Conservation (phyloP, 768 basidiomycete genomes). For the Mycena floridula region DNA sequence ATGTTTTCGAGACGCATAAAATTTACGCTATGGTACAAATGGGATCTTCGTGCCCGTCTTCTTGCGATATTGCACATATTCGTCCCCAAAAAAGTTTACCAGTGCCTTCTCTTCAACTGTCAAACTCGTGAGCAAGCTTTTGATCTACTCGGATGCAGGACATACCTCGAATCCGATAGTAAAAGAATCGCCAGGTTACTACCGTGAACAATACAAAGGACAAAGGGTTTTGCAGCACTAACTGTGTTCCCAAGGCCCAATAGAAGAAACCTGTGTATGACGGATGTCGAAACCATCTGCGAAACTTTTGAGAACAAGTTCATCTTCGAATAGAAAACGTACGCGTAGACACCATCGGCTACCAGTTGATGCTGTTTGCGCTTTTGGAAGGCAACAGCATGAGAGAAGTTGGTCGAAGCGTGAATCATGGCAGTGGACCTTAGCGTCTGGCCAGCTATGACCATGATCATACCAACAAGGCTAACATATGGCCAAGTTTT, state of each 20-base stretch:
- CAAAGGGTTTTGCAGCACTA: constrained; percentile 83
- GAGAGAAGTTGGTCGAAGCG: constrained; percentile 90
- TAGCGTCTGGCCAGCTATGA: constrained; percentile 66
- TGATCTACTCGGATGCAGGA: no score
- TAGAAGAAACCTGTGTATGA: constrained; percentile 98
- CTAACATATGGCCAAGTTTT: constrained; percentile 60
- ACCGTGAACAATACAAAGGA: constrained; percentile 59
- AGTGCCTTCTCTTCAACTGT: constrained; percentile 79
- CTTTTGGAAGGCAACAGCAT: constrained; percentile 75
- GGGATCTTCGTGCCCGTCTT: constrained; percentile 86
- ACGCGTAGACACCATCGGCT: constrained; percentile 87
- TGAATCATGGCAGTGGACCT: constrained; percentile 96
- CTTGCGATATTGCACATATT: constrained; percentile 72
- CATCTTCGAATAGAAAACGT: constrained; percentile 20
- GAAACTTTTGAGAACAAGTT: neutral
- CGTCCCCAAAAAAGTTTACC: constrained; percentile 83
- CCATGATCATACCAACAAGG: constrained; percentile 49
- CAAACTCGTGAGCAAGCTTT: no score
- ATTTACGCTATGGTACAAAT: constrained; percentile 55
- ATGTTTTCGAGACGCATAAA: no score
- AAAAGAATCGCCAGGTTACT: constrained; percentile 86
- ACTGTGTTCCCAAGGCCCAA: constrained; percentile 94
- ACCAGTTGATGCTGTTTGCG: constrained; percentile 72
- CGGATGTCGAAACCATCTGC: constrained; percentile 85
- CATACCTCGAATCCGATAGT: constrained; percentile 71